A percentile compares a stretch with the other conserved stretches of the same genome.
Evolutionary conservation across 192 early-diverging fungal genomes (phyloP).

Genomic region (Podochytrium sp.): DNA sequence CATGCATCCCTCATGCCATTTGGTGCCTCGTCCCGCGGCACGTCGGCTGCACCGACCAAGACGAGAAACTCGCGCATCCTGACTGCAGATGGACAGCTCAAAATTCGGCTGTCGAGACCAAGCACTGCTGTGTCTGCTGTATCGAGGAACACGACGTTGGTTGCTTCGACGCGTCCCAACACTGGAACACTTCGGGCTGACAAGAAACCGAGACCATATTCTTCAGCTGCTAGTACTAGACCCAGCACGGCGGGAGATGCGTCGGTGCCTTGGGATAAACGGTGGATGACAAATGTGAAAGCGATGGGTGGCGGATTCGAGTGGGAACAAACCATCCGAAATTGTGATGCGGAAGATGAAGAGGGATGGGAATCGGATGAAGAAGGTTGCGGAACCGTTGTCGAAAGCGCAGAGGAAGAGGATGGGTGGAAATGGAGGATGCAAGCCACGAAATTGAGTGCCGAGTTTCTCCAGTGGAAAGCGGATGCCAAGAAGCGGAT

Average conservation of each 20-base stretch:
- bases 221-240: not conserved
- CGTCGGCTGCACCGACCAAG: no score
- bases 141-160: no score
- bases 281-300: not conserved
- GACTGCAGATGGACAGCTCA: no score
- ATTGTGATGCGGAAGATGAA: not conserved
- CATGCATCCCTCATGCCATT: no score
- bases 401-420: no score
- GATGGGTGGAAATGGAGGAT: constrained; percentile 12
- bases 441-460: not conserved
- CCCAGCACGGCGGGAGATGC: not conserved
- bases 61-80: no score
- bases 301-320: not conserved
- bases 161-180: no score
- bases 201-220: no score
- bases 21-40: no score
- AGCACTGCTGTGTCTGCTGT: no score
- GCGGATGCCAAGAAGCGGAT: constrained; percentile 5
- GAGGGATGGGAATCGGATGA: constrained; percentile 3
- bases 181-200: no score
- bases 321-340: not conserved
- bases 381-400: not conserved
- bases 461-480: not conserved
- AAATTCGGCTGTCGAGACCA: no score
- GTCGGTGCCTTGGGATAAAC: not conserved